These are phyloP conservation scores for Przewalskia tangutica DNA, from an alignment of 257 asterid genomes.

Conservation along the genomic window DNA sequence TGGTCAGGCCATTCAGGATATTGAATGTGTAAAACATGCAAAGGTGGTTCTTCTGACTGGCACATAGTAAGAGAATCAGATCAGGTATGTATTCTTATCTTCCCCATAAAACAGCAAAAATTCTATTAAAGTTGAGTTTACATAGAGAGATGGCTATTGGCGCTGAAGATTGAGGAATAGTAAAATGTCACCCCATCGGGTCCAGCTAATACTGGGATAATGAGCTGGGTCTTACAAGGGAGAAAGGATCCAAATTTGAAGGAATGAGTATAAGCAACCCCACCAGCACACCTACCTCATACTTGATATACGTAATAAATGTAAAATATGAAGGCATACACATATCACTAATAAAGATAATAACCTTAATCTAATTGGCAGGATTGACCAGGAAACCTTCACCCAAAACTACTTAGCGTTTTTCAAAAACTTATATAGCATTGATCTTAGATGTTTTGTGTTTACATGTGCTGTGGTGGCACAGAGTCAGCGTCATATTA, in stretches of 20 bases:
- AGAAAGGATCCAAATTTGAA: background rate
- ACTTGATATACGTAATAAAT: background rate
- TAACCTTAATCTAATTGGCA: background rate
- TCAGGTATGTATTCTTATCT: background rate
- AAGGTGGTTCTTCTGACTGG: conserved; percentile 81
- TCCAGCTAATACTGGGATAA: background rate
- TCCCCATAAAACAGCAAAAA: background rate
- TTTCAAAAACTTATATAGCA: background rate
- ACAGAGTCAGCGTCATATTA: background rate
- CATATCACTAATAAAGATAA: background rate
- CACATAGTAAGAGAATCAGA: conserved; percentile 6
- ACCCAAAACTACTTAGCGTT: background rate
- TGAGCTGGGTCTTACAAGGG: background rate
- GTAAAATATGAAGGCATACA: background rate
- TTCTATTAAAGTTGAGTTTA: background rate
- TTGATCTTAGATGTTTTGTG: background rate
- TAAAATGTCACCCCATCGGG: background rate
- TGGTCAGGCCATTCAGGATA: conserved; percentile 99
- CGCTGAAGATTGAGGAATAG: background rate
- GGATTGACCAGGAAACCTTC: background rate
- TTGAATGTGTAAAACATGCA: conserved; percentile 72
- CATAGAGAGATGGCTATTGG: background rate
- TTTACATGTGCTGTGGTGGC: background rate
- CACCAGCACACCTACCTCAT: background rate
- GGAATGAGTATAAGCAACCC: background rate